Percentiles rank a stretch among this genome's conserved stretches.
Evolutionary conservation across 2,329 filamentous ascomycete genomes (phyloP).

Genomic region (Penicillium sp.): DNA sequence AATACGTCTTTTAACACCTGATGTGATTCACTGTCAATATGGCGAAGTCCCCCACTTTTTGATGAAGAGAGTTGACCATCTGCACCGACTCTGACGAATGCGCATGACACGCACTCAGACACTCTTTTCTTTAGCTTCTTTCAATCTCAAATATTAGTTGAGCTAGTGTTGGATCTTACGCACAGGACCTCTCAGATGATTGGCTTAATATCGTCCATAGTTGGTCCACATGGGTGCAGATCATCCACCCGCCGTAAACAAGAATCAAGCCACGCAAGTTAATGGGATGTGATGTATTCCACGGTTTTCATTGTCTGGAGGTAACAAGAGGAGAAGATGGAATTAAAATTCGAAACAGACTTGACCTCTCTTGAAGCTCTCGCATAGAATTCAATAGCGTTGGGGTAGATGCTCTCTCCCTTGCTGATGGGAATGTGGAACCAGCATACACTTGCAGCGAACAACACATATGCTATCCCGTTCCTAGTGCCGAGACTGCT

Average conservation of each 20-base stretch:
- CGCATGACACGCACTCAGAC: not conserved
- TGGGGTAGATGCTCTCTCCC: not conserved
- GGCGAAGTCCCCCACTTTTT: not conserved
- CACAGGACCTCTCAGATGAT: not conserved
- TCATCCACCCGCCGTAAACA: slow-evolving; percentile 7
- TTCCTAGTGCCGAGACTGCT: not conserved
- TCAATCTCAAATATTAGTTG: not conserved
- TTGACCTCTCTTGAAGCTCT: not conserved
- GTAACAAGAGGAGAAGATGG: not conserved
- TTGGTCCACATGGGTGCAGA: slow-evolving; percentile 10
- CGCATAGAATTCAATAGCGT: slow-evolving; percentile 1
- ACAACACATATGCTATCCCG: not conserved
- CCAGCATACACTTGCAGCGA: slow-evolving; percentile 2
- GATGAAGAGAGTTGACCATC: not conserved
- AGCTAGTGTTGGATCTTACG: not conserved
- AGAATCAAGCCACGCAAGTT: slow-evolving; percentile 5
- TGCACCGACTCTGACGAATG: not conserved
- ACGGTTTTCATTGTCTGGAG: not conserved
- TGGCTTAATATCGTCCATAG: not conserved
- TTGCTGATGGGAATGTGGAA: slow-evolving; percentile 12
- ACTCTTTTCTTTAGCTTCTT: not conserved
- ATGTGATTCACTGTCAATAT: not conserved
- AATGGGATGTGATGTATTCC: slow-evolving; percentile 2
- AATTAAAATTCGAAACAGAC: not conserved
- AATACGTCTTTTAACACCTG: not conserved